phyloP scores from a whole-genome alignment of 441 rosid species.

The Adansonia grandidieri region DNA sequence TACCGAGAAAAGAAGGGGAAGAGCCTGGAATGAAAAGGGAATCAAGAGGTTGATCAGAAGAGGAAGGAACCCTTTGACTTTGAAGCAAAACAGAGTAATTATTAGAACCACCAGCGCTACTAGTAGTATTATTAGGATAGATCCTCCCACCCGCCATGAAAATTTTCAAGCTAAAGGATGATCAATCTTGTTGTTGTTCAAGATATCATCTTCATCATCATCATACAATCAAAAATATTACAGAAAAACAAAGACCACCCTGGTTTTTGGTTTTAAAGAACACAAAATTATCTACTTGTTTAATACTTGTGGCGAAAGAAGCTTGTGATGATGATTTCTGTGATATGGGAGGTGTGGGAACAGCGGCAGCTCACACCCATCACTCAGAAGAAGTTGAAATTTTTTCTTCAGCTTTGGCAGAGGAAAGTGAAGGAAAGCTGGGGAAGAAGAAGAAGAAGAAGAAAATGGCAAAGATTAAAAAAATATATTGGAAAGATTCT shows the following conservation, averaged over 20 bases:
- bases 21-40: constrained; percentile 55
- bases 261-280: background rate
- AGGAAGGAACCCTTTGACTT: constrained; percentile 38
- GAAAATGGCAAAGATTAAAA: background rate
- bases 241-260: background rate
- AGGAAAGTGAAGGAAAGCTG: background rate
- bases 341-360: constrained; percentile 74
- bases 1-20: constrained; percentile 58
- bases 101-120: constrained; percentile 30
- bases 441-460: background rate
- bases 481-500: background rate
- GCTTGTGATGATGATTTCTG: constrained; percentile 78
- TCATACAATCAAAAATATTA: background rate
- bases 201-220: constrained; percentile 26
- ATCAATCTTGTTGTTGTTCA: constrained; percentile 19
- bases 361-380: constrained; percentile 71
- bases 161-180: constrained; percentile 15
- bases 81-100: constrained; percentile 49
- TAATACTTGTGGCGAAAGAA: constrained; percentile 72
- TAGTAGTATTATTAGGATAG: constrained; percentile 20
- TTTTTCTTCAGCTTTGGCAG: background rate
- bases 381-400: constrained; percentile 43
- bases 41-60: constrained; percentile 39
- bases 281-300: constrained; percentile 6
- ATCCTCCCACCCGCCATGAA: constrained; percentile 46